Percentiles rank a stretch among this genome's conserved stretches.
These are phyloP conservation scores for Trichoderma guizhouense DNA, from an alignment of 2,329 filamentous ascomycete species.

Conservation along the genomic window DNA sequence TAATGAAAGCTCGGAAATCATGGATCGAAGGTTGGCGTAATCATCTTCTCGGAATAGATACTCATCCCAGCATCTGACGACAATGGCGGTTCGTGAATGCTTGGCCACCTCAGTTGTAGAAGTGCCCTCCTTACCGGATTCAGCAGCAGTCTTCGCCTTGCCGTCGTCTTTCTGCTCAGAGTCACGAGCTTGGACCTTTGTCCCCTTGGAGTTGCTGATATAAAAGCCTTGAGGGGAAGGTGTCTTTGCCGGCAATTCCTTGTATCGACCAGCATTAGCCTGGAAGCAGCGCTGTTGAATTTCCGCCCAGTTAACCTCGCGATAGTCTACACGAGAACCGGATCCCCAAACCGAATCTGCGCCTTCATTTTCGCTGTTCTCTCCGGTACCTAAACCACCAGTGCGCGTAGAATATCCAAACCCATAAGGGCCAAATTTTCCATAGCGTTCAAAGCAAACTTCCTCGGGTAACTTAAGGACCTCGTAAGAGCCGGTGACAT, in stretches of 20 bases:
- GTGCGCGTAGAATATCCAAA: slow-evolving; percentile 76
- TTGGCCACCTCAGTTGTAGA: slow-evolving; percentile 21
- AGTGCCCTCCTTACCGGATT: not conserved
- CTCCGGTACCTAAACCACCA: slow-evolving; percentile 80
- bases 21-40: slow-evolving; percentile 74
- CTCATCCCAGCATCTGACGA: slow-evolving; percentile 79
- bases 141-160: not conserved
- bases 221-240: slow-evolving; percentile 50
- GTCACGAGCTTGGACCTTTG: not conserved
- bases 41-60: slow-evolving; percentile 78
- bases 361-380: slow-evolving; percentile 79
- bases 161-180: not conserved
- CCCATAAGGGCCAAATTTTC: slow-evolving; percentile 83
- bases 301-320: slow-evolving; percentile 73
- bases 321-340: slow-evolving; percentile 70
- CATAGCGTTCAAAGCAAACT: slow-evolving; percentile 90
- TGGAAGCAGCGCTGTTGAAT: slow-evolving; percentile 70
- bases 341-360: slow-evolving; percentile 75
- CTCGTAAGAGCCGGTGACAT: slow-evolving; percentile 83
- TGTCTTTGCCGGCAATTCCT: slow-evolving; percentile 40
- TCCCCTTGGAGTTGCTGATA: slow-evolving; percentile 26
- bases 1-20: slow-evolving; percentile 78
- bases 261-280: slow-evolving; percentile 69
- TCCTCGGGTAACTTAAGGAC: slow-evolving; percentile 75
- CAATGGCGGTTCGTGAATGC: slow-evolving; percentile 61